These are phyloP conservation scores for Epicoccum nigrum DNA, from an alignment of 2,329 filamentous ascomycete genomes.

Conservation along the genomic window DNA sequence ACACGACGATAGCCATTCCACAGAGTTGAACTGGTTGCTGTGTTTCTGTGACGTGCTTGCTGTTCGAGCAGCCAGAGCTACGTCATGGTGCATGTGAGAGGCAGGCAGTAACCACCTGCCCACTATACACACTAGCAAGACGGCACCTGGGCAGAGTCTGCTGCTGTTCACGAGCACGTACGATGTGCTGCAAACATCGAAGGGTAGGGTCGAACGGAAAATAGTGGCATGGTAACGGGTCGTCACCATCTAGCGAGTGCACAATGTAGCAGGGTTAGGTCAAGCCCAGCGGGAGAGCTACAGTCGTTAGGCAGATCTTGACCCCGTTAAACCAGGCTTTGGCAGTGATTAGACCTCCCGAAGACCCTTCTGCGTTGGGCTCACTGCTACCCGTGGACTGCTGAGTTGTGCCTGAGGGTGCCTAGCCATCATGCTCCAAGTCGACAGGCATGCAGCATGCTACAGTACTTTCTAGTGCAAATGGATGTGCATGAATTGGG, in stretches of 20 bases:
- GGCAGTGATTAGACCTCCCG: slow-evolving; percentile 7
- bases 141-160: not conserved
- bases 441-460: no score
- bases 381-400: slow-evolving; percentile 22
- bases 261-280: slow-evolving; percentile 14
- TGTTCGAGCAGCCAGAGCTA: not conserved
- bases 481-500: not conserved
- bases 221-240: slow-evolving; percentile 23
- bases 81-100: slow-evolving; percentile 4
- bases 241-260: slow-evolving; percentile 21
- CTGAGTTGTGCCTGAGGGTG: slow-evolving; percentile 5
- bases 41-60: not conserved
- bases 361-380: slow-evolving; percentile 14
- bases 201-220: slow-evolving; percentile 10
- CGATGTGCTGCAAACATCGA: not conserved
- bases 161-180: not conserved
- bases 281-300: slow-evolving; percentile 22
- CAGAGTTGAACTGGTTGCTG: no score
- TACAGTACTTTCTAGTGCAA: no score
- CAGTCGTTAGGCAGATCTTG: slow-evolving; percentile 20
- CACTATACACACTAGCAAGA: not conserved
- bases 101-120: not conserved
- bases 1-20: no score
- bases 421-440: no score
- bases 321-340: not conserved